Evolutionary conservation across 768 basidiomycete genomes (phyloP).

Genomic region (Leccinum rimulosum): DNA sequence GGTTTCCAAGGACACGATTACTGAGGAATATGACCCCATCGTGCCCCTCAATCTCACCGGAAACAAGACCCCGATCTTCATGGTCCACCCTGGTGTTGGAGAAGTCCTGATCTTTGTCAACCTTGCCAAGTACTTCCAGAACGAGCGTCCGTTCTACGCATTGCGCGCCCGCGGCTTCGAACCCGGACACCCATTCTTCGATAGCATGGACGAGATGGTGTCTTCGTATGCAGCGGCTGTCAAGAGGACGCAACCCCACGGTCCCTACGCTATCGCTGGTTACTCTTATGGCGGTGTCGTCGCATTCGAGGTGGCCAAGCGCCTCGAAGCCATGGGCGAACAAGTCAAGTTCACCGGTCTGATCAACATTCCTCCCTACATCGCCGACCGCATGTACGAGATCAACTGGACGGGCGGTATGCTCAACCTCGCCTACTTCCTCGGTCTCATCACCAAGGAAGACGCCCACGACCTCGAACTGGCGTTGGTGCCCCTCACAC

Average conservation of each 20-base stretch:
- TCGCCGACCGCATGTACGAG: not conserved
- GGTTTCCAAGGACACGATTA: conserved; percentile 11
- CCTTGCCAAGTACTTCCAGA: not conserved
- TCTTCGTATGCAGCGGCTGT: not conserved
- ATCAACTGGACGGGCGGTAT: not conserved
- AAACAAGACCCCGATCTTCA: not conserved
- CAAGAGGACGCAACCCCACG: not conserved
- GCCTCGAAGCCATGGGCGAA: not conserved
- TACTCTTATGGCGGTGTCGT: not conserved
- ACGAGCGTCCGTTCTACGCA: not conserved
- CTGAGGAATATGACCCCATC: not conserved
- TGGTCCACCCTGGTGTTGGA: not conserved
- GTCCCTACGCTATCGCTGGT: not conserved
- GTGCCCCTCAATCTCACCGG: not conserved
- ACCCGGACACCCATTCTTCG: not conserved
- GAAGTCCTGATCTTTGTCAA: not conserved
- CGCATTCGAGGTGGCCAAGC: not conserved
- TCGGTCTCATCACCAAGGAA: not conserved
- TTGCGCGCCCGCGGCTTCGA: not conserved
- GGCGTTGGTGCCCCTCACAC: not conserved
- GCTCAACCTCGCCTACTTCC: not conserved
- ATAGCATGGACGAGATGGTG: not conserved
- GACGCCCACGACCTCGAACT: not conserved
- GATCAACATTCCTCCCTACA: not conserved
- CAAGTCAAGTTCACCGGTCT: not conserved